Percentiles rank a stretch among this genome's conserved stretches.
These are phyloP conservation scores for Metschnikowia vanudenii DNA, from an alignment of 805 yeast species.

Conservation along the genomic window DNA sequence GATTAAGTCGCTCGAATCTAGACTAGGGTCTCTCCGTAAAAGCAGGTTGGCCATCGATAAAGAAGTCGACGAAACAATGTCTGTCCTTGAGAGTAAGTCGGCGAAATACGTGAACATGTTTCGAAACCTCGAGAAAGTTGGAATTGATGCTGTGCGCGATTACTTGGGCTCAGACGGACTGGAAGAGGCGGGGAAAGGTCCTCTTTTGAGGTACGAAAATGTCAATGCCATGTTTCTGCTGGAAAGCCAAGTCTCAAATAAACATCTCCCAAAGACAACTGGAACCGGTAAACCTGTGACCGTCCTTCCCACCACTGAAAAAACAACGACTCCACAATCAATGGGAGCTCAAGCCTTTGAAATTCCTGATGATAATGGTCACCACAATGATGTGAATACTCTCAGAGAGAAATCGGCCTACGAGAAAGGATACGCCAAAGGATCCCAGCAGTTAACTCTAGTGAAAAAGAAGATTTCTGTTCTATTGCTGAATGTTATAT, in stretches of 20 bases:
- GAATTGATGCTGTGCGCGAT: constrained; percentile 31
- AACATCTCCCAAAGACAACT: not conserved
- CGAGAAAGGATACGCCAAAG: constrained; percentile 36
- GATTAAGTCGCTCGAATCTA: constrained; percentile 37
- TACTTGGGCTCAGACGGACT: constrained; percentile 20
- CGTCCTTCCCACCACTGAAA: not conserved
- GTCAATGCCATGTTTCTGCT: constrained; percentile 10
- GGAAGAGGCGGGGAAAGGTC: not conserved
- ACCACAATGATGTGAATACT: not conserved
- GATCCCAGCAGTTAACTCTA: constrained; percentile 28
- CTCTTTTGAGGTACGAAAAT: constrained; percentile 12
- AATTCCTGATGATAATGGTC: constrained; percentile 10
- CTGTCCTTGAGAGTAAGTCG: constrained; percentile 49
- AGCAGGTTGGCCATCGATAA: constrained; percentile 33
- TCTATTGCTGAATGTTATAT: constrained; percentile 6
- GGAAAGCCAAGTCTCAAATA: not conserved
- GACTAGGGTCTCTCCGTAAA: constrained; percentile 30
- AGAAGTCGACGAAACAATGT: constrained; percentile 47
- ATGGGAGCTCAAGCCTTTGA: constrained; percentile 17
- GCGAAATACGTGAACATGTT: constrained; percentile 45
- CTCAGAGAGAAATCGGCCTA: constrained; percentile 25
- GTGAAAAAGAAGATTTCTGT: constrained; percentile 19
- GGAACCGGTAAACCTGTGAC: not conserved
- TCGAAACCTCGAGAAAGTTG: constrained; percentile 37
- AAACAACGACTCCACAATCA: not conserved